Conservation (phyloP, 2,329 filamentous ascomycete genomes). For the Botrytis aclada region DNA sequence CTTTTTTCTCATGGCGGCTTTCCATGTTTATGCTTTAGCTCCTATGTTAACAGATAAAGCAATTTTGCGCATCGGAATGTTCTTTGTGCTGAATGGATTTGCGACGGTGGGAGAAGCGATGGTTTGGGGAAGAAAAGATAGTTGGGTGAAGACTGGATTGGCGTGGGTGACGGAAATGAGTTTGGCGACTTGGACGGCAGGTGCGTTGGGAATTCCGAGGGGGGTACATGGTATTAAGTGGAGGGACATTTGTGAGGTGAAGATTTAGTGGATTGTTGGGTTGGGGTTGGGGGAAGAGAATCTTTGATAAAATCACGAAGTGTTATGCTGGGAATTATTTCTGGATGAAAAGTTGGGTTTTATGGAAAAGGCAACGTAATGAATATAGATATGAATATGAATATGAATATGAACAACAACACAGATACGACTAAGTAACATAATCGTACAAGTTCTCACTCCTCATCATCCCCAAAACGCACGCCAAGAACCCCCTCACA, state of each 20-base stretch:
- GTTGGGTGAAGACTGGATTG: conserved; percentile 36
- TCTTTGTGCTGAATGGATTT: conserved; percentile 43
- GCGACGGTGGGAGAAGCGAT: conserved; percentile 37
- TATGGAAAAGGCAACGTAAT: background rate
- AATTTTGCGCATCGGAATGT: conserved; percentile 38
- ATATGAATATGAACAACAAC: background rate
- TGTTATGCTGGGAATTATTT: background rate
- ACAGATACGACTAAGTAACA: background rate
- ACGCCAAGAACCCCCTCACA: too few relatives aligned
- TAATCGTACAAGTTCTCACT: background rate
- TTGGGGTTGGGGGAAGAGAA: background rate
- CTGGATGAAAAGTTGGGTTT: background rate
- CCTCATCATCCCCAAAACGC: too few relatives aligned
- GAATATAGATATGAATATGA: conserved; percentile 4
- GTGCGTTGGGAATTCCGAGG: conserved; percentile 37
- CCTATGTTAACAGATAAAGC: conserved; percentile 39
- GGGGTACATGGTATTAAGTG: conserved; percentile 37
- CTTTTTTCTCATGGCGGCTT: conserved; percentile 42
- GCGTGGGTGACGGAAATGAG: conserved; percentile 40
- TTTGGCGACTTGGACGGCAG: conserved; percentile 40
- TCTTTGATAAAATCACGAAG: background rate
- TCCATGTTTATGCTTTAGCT: conserved; percentile 41
- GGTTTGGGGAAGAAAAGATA: conserved; percentile 39
- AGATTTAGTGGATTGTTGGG: background rate
- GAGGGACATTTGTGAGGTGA: conserved; percentile 34